These are phyloP conservation scores for Umbelopsis isabellina DNA, from an alignment of 192 early-diverging fungal genomes.

Conservation along the genomic window DNA sequence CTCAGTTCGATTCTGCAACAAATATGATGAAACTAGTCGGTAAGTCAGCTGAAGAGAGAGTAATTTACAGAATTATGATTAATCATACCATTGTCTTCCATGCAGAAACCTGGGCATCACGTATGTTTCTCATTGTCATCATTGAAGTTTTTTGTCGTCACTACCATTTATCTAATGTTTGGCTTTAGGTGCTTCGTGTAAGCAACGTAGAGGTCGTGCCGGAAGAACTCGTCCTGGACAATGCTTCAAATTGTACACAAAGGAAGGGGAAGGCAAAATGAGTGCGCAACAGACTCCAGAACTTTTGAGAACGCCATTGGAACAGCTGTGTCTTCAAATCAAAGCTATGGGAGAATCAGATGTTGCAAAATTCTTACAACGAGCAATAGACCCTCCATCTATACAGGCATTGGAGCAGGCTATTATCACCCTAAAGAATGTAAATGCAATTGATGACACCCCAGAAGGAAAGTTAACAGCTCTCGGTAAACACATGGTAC, in stretches of 20 bases:
- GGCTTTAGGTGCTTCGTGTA: conserved; percentile 57
- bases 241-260: conserved; percentile 74
- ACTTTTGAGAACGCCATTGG: conserved; percentile 78
- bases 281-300: conserved; percentile 71
- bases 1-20: conserved; percentile 52
- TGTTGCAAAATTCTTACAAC: conserved; percentile 55
- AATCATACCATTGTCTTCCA: neutral
- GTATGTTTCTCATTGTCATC: neutral
- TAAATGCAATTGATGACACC: conserved; percentile 57
- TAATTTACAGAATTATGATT: neutral
- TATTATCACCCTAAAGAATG: conserved; percentile 56
- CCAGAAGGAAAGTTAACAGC: conserved; percentile 59
- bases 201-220: conserved; percentile 76
- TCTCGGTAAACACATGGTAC: conserved; percentile 68
- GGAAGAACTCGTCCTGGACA: conserved; percentile 78
- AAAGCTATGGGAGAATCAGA: conserved; percentile 69
- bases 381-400: conserved; percentile 72
- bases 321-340: conserved; percentile 77
- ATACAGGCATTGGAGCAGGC: conserved; percentile 57
- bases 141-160: neutral
- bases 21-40: conserved; percentile 65
- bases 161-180: neutral
- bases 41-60: neutral
- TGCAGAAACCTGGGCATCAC: conserved; percentile 45
- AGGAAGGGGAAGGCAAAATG: conserved; percentile 51